Evolutionary conservation across 495 filamentous ascomycete species (phyloP).

Genomic region (Cudoniella acicularis): DNA sequence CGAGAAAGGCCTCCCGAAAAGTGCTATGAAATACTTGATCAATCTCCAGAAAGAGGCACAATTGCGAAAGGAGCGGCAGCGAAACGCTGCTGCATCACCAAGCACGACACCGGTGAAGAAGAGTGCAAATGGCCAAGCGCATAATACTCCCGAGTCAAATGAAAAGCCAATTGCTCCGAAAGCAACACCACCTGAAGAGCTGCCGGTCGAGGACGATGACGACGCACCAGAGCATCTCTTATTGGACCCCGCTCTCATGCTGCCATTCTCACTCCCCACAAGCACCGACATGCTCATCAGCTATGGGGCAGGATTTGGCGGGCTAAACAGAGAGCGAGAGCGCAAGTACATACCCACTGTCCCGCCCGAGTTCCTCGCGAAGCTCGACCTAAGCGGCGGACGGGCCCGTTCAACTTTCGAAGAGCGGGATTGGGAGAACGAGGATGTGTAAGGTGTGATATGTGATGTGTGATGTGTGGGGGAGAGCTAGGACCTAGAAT

Average conservation of each 20-base stretch:
- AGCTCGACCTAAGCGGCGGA: constrained; percentile 57
- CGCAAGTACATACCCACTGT: constrained; percentile 96
- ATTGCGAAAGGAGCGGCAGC: constrained; percentile 49
- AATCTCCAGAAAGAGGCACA: constrained; percentile 70
- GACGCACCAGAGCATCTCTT: constrained; percentile 67
- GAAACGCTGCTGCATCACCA: constrained; percentile 31
- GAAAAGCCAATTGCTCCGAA: constrained; percentile 26
- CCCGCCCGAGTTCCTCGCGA: constrained; percentile 87
- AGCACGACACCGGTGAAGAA: constrained; percentile 35
- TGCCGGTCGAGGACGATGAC: constrained; percentile 29
- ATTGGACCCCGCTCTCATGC: constrained; percentile 84
- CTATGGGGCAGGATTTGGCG: constrained; percentile 92
- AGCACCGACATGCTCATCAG: constrained; percentile 96
- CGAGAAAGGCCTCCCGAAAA: constrained; percentile 84
- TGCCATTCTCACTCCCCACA: constrained; percentile 91
- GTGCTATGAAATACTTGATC: constrained; percentile 79
- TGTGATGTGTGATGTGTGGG: background rate
- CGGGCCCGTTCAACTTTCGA: constrained; percentile 15
- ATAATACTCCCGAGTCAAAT: constrained; percentile 34
- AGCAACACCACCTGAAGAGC: constrained; percentile 16
- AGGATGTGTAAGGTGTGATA: constrained; percentile 17
- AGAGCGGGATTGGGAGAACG: constrained; percentile 27
- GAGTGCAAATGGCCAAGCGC: constrained; percentile 27
- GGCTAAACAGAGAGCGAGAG: constrained; percentile 85
- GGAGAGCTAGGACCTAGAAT: background rate